Evolutionary conservation across 176 grass and related monocot species (phyloP).

Genomic region (Cymbopogon citratus): DNA sequence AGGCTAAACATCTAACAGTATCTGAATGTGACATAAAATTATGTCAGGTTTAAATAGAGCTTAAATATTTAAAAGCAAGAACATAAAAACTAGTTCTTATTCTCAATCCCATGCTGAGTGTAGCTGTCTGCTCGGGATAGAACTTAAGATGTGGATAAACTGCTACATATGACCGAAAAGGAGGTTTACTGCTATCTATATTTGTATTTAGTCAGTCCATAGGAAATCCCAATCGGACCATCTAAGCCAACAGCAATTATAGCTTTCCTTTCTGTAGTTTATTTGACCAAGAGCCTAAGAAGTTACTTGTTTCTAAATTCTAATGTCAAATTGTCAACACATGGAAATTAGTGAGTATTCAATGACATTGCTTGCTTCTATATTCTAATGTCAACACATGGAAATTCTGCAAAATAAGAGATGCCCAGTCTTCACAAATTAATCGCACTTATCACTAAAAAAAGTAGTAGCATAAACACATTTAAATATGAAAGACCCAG

Average conservation of each 20-base stretch:
- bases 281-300: not conserved
- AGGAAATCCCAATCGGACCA: not conserved
- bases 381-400: not conserved
- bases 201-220: not conserved
- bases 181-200: not conserved
- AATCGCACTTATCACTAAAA: not conserved
- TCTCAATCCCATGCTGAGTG: not conserved
- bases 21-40: constrained; percentile 38
- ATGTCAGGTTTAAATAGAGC: not conserved
- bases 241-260: not conserved
- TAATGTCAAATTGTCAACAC: not conserved
- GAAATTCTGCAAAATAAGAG: not conserved
- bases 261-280: not conserved
- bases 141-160: not conserved
- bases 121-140: not conserved
- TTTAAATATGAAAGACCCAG: not conserved
- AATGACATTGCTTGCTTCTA: not conserved
- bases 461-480: not conserved
- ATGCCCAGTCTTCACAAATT: not conserved
- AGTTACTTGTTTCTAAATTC: not conserved
- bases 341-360: not conserved
- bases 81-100: not conserved
- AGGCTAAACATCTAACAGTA: constrained; percentile 78
- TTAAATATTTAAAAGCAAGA: not conserved
- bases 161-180: not conserved